Base-by-base conservation (phyloP, 176 grass and related monocot genomes). In the Paspalum notatum region DNA sequence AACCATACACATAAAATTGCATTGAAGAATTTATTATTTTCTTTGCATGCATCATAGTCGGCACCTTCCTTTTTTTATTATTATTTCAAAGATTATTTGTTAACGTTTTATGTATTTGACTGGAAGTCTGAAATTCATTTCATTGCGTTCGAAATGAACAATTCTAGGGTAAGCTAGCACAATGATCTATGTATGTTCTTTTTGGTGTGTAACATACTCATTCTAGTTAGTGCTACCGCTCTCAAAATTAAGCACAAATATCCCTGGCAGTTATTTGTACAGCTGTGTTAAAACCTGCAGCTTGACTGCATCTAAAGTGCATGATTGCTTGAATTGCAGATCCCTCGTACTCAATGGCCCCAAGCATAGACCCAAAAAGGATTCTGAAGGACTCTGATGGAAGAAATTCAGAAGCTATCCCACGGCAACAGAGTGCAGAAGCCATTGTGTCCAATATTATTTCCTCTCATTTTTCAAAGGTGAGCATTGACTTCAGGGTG, bases 381-480 rank as follows among this genome's bases (percentile, higher is more conserved):
- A 84, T 68, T 65, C 74, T 20, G 9, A 79, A 72, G 43, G 77
- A 74, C 25, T 47, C 14, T 17, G 62, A 83, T 70, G 66, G 70
- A 64, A 60, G 24, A 40, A 92, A 92, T 44, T 77, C 87, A 60
- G 91, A 90, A 11, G 27, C 11, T 57, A 65, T 91, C 77, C 85
- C 90, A 50, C 77, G 78, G 10, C 92, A 98, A 83, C 88, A 87
- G 74, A 89, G 81, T 72, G 90, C 83, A 76, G 90, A 98, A 87
- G 62, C 74, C 53, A 90, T 97, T 63, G 90, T 98, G 16, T 92
- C 90, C 75, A 50, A 91, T 72, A 83, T 98, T 55, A 78, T 98
- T 55, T 94, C 85, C 42, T 84, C 81, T 3, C 68, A 74, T 74
- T 94, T 98, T 78, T 83, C 90, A 25, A 84, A 85, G 90, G 92